Base-by-base conservation (phyloP, 805 yeast genomes). In the Pichia kluyveri region DNA sequence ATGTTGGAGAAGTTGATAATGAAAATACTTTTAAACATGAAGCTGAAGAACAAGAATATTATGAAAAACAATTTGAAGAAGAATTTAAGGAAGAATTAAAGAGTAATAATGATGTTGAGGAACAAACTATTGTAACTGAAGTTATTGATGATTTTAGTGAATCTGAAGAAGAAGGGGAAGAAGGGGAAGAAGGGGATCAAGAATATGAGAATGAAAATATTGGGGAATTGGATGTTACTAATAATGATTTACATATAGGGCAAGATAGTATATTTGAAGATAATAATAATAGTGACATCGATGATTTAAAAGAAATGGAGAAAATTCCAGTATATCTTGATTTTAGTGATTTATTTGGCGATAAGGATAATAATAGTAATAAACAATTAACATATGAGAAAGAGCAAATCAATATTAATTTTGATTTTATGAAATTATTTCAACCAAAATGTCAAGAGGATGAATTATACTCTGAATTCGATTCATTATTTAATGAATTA, bases 321-420 rank as follows among this genome's bases (percentile, higher is more conserved):
- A 40, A 42, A 17, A 48, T 59, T 11, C 65, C 66, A 1, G 49
- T 61, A 7, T 63, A 61, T 43, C 49, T 63, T 17, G 66, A 63
- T 41, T 45, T 59, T 12, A 62, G 63, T 23, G 56, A 52, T 8
- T 18, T 48, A 14, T 10, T 11, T 9, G 26, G 23, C n/a, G 26
- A 19, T 8, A n/a, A 27, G 8, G 19, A 18, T 4, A 30, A 6
- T 5, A 30, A 43, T 9, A 41, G 18, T 18, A 34, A 34, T 26
- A 31, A 27, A 8, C 34, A 39, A 37, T 32, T 46, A 19, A 10
- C 32, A 10, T 12, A 30, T 30, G 32, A 30, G 14, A 18, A 43
- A 5, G 45, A 40, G 5, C 28, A 41, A 41, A 26, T 44, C 27
- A 48, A 41, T 23, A 40, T 44, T 19, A 27, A 48, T 32, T 48